phyloP scores from a whole-genome alignment of 1,139 yeast genomes.

The Yamadazyma atmosphaerica region DNA sequence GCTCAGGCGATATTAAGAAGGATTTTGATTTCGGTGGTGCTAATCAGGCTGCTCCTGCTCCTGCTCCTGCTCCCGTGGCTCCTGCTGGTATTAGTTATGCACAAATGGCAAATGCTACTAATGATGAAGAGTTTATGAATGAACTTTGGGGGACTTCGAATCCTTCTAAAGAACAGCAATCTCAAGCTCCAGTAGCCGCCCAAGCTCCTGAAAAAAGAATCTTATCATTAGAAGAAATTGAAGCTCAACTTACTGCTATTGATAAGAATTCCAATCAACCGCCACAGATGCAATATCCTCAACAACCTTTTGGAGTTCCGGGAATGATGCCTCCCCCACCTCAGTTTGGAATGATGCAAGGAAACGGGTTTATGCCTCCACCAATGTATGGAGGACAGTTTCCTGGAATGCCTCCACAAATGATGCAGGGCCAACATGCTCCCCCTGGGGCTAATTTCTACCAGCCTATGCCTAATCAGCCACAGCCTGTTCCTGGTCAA shows the following conservation, averaged over 20 bases:
- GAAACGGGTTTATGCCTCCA: slow-evolving; percentile 39
- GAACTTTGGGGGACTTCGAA: slow-evolving; percentile 49
- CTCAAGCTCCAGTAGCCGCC: slow-evolving; percentile 10
- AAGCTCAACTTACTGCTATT: slow-evolving; percentile 64
- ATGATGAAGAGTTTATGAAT: slow-evolving; percentile 52
- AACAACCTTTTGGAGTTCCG: slow-evolving; percentile 35
- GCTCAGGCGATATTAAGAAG: slow-evolving; percentile 54
- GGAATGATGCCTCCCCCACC: slow-evolving; percentile 44
- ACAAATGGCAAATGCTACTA: slow-evolving; percentile 40
- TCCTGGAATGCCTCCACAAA: slow-evolving; percentile 21
- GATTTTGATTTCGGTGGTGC: slow-evolving; percentile 71
- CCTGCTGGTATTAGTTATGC: slow-evolving; percentile 56
- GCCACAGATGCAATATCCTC: slow-evolving; percentile 23
- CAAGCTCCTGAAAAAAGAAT: slow-evolving; percentile 40
- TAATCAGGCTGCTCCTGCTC: not conserved
- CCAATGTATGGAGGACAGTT: slow-evolving; percentile 42
- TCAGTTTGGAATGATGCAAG: slow-evolving; percentile 45
- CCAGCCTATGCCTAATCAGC: not conserved
- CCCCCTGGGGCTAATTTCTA: slow-evolving; percentile 14
- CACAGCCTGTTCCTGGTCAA: slow-evolving; percentile 17
- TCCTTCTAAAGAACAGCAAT: slow-evolving; percentile 12
- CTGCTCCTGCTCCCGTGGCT: slow-evolving; percentile 14
- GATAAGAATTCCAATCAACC: slow-evolving; percentile 27
- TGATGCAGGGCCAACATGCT: slow-evolving; percentile 21
- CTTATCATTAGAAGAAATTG: slow-evolving; percentile 72